Evolutionary conservation across 495 filamentous ascomycete genomes (phyloP), one percentile per base, ranked within the genome.

Genomic region (Darksidea phi): DNA sequence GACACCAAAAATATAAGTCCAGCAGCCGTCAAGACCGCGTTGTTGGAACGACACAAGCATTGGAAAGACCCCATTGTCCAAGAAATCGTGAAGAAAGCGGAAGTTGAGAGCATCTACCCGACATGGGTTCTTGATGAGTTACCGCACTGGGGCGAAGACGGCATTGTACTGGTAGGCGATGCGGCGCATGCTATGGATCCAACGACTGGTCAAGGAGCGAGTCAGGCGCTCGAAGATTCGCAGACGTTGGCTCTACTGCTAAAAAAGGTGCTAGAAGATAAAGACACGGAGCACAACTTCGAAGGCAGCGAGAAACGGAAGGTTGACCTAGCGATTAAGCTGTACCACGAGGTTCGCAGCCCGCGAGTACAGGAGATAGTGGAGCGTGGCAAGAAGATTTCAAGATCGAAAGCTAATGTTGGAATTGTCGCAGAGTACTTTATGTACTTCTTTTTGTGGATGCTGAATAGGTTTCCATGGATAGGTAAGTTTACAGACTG

Each of bases 31-130:
- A 72, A 68, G 11, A 58, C 57, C 25, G 73, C 78, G 57, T 70
- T 84, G 20, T 71, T 67, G 5, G 63, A 75, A 54, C 74, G 81
- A 13, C 79, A 84, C 52, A 61, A 61, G 2, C 38, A 71, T 15
- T 83, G 80, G 79, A 70, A 70, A 20, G 78, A 84, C 48, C 82
- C 82, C 0, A 74, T 80, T 15, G 69, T 85, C 23, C 73, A 74
- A 42, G 69, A 73, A 24, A 74, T 83, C 41, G 54, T 84, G 5
- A 43, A 61, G 11, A 66, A 67, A 1, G 63, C 74, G 0, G 51
- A 69, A 0, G 72, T 84, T 3, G 66, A 80, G 38, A 77, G 67
- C 61, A 73, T 84, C 57, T 84, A 82, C 60, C 81, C 81, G 20
- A 80, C 76, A 10, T 84, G 79, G 77, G 79, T 76, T 5, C 70